These are phyloP conservation scores for Colletotrichum sp. DNA, from an alignment of 2,329 filamentous ascomycete genomes.

Conservation along the genomic window DNA sequence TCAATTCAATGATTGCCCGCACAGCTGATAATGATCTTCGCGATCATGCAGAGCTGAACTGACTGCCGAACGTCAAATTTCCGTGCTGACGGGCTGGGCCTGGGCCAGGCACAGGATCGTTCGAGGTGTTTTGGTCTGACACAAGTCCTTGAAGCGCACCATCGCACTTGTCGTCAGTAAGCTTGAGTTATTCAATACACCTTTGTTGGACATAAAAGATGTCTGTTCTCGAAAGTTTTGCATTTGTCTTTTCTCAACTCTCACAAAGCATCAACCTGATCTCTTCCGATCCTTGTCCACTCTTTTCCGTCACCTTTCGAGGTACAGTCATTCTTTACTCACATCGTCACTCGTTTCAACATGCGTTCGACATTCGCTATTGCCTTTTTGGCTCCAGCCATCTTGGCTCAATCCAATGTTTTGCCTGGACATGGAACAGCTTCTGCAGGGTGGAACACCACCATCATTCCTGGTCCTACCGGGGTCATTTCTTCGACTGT, in stretches of 20 bases:
- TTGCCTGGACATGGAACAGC: not conserved
- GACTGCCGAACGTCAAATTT: not conserved
- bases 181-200: not conserved
- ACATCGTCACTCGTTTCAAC: not conserved
- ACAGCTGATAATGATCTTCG: not conserved
- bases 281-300: not conserved
- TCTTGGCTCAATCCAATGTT: not conserved
- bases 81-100: not conserved
- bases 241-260: not conserved
- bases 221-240: not conserved
- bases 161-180: not conserved
- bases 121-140: not conserved
- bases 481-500: not conserved
- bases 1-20: not conserved
- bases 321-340: not conserved
- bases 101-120: not conserved
- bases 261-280: not conserved
- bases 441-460: not conserved
- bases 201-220: not conserved
- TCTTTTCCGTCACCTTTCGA: not conserved
- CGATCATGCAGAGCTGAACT: not conserved
- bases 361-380: not conserved
- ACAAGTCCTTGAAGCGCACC: not conserved
- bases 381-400: not conserved
- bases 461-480: not conserved